Base-by-base conservation (phyloP, 306 rosid species). In the Medicago ruthenica region DNA sequence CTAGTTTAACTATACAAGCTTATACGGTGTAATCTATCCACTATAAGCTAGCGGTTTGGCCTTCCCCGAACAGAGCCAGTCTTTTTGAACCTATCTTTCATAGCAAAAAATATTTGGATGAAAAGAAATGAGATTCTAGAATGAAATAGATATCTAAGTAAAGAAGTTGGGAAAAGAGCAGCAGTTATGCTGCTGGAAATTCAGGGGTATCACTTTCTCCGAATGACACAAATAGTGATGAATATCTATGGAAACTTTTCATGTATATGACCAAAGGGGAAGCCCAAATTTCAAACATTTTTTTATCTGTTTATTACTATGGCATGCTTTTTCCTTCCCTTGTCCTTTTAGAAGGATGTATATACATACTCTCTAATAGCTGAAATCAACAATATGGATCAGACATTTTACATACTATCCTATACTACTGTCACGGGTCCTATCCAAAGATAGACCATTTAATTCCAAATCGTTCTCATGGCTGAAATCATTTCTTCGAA, bases 401-500 rank as follows among this genome's bases (percentile, higher is more conserved):
- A 15, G 18, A 34, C 20, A 34, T 54, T 54, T 17, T 54, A 27
- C 27, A 17, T 8, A n/a, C 21, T 51, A 60, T 61, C 20, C 20
- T 40, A 62, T 62, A 34, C 10, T 34, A n/a, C 15, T 62, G 13
- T 62, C 44, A 63, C 7, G 14, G 6, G 27, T 27, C 4, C 31
- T 61, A 61, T 39, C n/a, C 15, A 39, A 37, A 60, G 17, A 60
- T 27, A 59, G 16, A 63, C 48, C 31, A 17, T 39, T 39, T 37
- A 63, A 64, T 27, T 64, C 70, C 48, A 34, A 31, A 64, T 21
- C 51, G 17, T 65, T 65, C 70, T 65, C 40, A 18, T 10, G 9
- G 34, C 50, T 39, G 50, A 59, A 47, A 34, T 61, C 55, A 67
- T 14, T 69, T 58, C 9, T 68, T 57, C 47, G 31, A 67, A 77